A percentile compares a stretch with the other conserved stretches of the same genome.
phyloP scores from a whole-genome alignment of 2,329 filamentous ascomycete genomes.

The Colletotrichum sp. region DNA sequence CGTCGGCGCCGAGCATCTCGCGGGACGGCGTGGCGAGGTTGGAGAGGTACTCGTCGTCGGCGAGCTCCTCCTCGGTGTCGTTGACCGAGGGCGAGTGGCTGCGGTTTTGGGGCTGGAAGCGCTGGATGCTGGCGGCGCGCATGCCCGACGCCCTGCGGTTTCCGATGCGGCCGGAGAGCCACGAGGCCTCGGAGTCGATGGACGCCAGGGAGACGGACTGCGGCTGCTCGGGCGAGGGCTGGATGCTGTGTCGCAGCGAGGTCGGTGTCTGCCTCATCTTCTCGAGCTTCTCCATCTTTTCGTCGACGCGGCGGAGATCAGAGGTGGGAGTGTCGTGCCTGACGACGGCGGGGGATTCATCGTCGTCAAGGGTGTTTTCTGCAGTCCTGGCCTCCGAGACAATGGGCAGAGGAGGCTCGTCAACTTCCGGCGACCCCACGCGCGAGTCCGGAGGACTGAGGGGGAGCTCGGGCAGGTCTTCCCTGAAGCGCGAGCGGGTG shows the following conservation, averaged over 20 bases:
- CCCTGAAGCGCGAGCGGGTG: constrained; percentile 88
- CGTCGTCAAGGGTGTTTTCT: neutral
- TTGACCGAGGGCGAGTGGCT: constrained; percentile 37
- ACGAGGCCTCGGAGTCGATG: constrained; percentile 94
- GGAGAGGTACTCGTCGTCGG: constrained; percentile 78
- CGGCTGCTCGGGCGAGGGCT: constrained; percentile 56
- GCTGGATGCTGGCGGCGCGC: constrained; percentile 41
- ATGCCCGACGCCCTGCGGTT: constrained; percentile 53
- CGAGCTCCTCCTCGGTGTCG: constrained; percentile 68
- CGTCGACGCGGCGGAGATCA: constrained; percentile 42
- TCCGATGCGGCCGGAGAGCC: constrained; percentile 80
- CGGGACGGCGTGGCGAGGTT: constrained; percentile 19
- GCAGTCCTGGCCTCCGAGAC: constrained; percentile 30
- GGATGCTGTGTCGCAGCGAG: constrained; percentile 41
- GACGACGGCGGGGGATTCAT: constrained; percentile 27
- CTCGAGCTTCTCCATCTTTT: constrained; percentile 31
- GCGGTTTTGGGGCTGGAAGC: constrained; percentile 28
- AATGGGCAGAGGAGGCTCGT: constrained; percentile 44
- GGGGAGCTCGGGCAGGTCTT: constrained; percentile 87
- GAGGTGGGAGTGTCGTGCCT: constrained; percentile 55
- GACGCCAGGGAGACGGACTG: constrained; percentile 89
- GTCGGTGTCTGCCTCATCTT: constrained; percentile 50
- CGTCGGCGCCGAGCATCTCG: constrained; percentile 20
- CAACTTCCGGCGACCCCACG: constrained; percentile 75
- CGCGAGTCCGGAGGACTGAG: constrained; percentile 85